A percentile compares a stretch with the other conserved stretches of the same genome.
These are phyloP conservation scores for Mortierella sp. DNA, from an alignment of 371 early-diverging fungal genomes.

Conservation along the genomic window DNA sequence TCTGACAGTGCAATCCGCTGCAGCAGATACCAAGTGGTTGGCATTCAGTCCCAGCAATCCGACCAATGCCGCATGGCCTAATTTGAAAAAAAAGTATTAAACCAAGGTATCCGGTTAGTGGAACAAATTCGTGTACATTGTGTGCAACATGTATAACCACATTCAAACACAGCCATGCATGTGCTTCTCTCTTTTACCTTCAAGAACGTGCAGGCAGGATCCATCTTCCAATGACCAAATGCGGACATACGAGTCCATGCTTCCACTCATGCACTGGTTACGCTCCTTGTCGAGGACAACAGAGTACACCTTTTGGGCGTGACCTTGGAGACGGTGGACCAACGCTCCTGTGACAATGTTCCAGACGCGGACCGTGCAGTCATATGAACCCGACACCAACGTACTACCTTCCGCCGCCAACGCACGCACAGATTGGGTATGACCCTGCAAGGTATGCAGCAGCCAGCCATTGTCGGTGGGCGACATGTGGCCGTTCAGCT, in stretches of 20 bases:
- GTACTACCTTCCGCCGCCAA: conserved; percentile 91
- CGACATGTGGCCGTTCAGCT: conserved; percentile 59
- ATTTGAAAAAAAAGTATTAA: neutral
- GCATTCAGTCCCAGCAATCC: conserved; percentile 92
- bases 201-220: conserved; percentile 79
- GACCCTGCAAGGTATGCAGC: conserved; percentile 86
- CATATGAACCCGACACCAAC: conserved; percentile 97
- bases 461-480: conserved; percentile 68
- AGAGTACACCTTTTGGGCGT: conserved; percentile 93
- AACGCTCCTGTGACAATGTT: conserved; percentile 79
- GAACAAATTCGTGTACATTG: neutral
- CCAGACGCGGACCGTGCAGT: conserved; percentile 96
- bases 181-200: conserved; percentile 62
- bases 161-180: neutral
- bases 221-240: conserved; percentile 97
- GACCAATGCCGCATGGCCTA: conserved; percentile 93
- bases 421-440: conserved; percentile 94
- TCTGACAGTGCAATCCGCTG: conserved; percentile 96
- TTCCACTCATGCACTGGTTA: conserved; percentile 92
- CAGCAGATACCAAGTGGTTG: conserved; percentile 90
- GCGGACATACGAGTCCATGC: conserved; percentile 96
- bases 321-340: conserved; percentile 84
- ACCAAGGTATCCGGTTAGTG: neutral
- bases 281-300: conserved; percentile 91
- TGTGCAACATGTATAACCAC: neutral